Conservation (phyloP, 352 stramenopile genomes). For the Phytophthora cryptogea region DNA sequence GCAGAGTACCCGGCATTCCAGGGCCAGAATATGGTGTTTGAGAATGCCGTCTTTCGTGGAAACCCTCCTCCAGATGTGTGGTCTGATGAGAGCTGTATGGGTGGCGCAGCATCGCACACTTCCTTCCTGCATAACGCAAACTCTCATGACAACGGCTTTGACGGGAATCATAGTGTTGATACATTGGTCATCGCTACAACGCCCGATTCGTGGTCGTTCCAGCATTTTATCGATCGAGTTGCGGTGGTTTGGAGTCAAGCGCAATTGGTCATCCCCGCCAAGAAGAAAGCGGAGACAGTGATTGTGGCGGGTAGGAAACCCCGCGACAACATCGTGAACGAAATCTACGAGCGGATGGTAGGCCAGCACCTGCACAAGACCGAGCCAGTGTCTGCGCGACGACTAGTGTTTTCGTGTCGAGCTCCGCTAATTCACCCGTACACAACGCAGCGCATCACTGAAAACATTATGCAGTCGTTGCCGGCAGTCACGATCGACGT, state of each 20-base stretch:
- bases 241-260: conserved; percentile 37
- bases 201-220: conserved; percentile 38
- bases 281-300: conserved; percentile 21
- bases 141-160: conserved; percentile 2
- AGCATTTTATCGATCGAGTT: conserved; percentile 40
- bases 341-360: conserved; percentile 33
- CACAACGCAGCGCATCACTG: conserved; percentile 33
- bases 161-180: conserved; percentile 12
- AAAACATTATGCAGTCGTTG: conserved; percentile 29
- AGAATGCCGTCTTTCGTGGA: conserved; percentile 25
- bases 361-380: conserved; percentile 22
- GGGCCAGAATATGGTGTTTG: conserved; percentile 35
- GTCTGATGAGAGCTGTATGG: conserved; percentile 30
- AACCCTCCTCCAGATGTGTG: conserved; percentile 30
- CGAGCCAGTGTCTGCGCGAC: conserved; percentile 14
- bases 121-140: conserved; percentile 23
- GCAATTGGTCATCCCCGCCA: conserved; percentile 27
- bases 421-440: conserved; percentile 34
- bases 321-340: conserved; percentile 30
- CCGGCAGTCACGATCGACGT: background rate
- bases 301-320: conserved; percentile 22
- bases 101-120: conserved; percentile 21
- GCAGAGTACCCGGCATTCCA: conserved; percentile 25
- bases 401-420: conserved; percentile 34
- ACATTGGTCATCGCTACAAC: conserved; percentile 31